Base-by-base conservation (phyloP, 768 basidiomycete genomes). In the Mycena kentingensis region DNA sequence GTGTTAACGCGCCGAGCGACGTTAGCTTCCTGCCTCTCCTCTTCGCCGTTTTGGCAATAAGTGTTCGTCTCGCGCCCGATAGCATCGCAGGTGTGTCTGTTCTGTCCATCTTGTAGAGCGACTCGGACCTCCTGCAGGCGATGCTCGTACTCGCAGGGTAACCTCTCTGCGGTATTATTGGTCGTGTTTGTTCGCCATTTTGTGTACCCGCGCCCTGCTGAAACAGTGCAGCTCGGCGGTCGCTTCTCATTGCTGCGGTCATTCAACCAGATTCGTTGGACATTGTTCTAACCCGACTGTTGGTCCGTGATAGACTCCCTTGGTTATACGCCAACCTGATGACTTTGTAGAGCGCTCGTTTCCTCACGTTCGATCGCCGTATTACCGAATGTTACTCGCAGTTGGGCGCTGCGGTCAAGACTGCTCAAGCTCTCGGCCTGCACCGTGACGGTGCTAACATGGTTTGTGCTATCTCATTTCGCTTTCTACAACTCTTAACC, bases 311-410 rank as follows among this genome's bases (percentile, higher is more conserved):
- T n/a, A n/a, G n/a, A n/a, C 61, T 65, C 29, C 19, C 31, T 31
- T n/a, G 24, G 65, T 73, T 55, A 73, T 75, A 56, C 67, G 71
- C 39, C 69, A 72, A 29, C 76, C 7, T 15, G 26, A 36, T 39
- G 26, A 13, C 15, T 38, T 44, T 26, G 1, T 45, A 82, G 80
- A 81, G 79, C 56, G 80, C 81, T 41, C 75, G 81, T 12, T 81
- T 81, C 63, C 65, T 82, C 48, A 82, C 83, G 57, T 81, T 91
- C 63, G 89, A 92, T 65, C 83, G 89, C 42, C 83, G 90, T 41
- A 88, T 96, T 52, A 94, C 93, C 7, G 94, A 97, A 71, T 94
- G 93, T 63, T 98, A 94, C 93, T 93, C 90, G 66, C 93, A 96
- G 63, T 76, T 98, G 16, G 94, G 94, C 29, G 93, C 94, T 5